Evolutionary conservation across 148 eudicot genomes (phyloP), one percentile per base, ranked within the genome.

Genomic region (Euryodendron excelsum): DNA sequence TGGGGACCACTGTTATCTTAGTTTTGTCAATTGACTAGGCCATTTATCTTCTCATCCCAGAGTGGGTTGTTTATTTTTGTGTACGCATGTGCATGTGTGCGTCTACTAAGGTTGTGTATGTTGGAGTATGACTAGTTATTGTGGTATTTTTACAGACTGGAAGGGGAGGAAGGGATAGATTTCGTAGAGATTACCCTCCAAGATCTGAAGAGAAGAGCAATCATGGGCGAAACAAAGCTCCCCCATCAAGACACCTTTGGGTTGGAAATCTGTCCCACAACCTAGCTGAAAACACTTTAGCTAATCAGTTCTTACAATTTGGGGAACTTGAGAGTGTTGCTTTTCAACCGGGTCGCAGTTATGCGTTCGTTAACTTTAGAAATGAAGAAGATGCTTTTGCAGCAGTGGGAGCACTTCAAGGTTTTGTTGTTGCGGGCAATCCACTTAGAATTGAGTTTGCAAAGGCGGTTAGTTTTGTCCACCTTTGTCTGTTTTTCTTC

Each of bases 381-480:
- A 77, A 83, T 75, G 95, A 89, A 2, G 91, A 91, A 44, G 97
- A 87, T 44, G 95, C 97, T 0, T 84, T 84, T 78, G 92, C 84
- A 12, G 97, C 97, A 14, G 64, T 89, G 65, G 72, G 82, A 62
- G 85, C 88, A 68, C 97, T 93, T 78, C 93, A 93, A 83, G 97
- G 95, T 68, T 87, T 80, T 86, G 75, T 30, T 69, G 48, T 93
- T 75, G 87, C 83, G 37, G 97, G 92, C 76, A 86, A 85, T 80
- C 84, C 91, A 59, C 91, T 93, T 87, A 93, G 75, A 83, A 86
- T 93, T 87, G 92, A 93, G 88, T 93, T 91, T 91, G 85, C 97
- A 47, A 93, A 91, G 95, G 89, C 93, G 97, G 97, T 93, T 91
- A 93, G 97, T 88, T 74, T 78, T 89, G 91, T 77, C 83, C 77